Evolutionary conservation across 164 flowering plant species (phyloP).

Genomic region (Annona cherimola): DNA sequence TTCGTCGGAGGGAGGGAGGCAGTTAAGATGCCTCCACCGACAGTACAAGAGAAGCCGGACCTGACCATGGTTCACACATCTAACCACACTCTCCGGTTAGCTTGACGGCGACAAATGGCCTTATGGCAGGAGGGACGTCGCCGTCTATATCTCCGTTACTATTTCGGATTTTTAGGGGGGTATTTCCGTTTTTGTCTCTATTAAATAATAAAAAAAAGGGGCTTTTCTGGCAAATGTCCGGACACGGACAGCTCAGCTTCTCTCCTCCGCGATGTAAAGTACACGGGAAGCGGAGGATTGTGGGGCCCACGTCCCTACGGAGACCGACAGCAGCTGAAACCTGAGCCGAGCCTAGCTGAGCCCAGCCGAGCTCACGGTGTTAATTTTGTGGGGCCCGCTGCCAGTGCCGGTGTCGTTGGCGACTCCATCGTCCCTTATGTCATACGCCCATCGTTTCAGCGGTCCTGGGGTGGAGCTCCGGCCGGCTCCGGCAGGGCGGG

Average conservation of each 20-base stretch:
- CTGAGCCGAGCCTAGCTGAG: conserved; percentile 3
- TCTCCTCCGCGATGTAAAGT: conserved; percentile 14
- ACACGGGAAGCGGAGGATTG: conserved; percentile 11
- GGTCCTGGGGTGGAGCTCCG: no score
- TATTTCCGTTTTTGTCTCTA: not conserved
- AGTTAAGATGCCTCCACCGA: conserved; percentile 16
- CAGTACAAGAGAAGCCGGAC: conserved; percentile 2
- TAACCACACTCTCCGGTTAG: conserved; percentile 12
- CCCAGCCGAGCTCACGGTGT: no score
- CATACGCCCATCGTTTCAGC: not conserved
- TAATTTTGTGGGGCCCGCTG: no score
- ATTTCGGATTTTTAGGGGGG: no score
- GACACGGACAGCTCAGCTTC: conserved; percentile 36
- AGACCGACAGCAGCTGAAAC: not conserved
- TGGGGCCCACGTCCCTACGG: not conserved
- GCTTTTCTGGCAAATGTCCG: not conserved
- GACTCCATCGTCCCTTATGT: not conserved
- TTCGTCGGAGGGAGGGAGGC: not conserved
- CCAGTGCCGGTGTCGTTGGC: no score
- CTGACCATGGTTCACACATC: conserved; percentile 13
- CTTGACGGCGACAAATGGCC: conserved; percentile 33
- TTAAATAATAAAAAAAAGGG: not conserved
- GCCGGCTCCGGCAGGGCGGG: no score
- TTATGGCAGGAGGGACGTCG: conserved; percentile 35
- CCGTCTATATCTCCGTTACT: conserved; percentile 23